Conservation (phyloP, 768 basidiomycete species). For the Rhodotorula babjevae region DNA sequence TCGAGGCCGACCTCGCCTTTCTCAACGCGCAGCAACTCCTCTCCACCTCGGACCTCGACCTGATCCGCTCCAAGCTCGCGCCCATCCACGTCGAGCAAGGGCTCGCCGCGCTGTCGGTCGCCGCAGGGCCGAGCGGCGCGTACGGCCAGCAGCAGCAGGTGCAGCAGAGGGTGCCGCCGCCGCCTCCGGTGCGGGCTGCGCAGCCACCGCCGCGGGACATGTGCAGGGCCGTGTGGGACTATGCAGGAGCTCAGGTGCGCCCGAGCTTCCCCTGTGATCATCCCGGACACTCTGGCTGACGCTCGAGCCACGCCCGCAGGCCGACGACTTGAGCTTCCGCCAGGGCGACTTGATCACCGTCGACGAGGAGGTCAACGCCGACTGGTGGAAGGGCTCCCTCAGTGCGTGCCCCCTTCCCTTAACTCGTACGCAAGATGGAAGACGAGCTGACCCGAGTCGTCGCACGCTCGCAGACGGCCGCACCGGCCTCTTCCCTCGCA, state of each 20-base stretch:
- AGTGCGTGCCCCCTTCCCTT: conserved; percentile 4
- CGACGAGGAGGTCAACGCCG: conserved; percentile 69
- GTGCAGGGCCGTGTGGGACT: conserved; percentile 23
- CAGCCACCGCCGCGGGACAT: neutral
- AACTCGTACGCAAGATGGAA: neutral
- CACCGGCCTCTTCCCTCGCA: conserved; percentile 72
- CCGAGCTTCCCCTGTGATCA: too few species aligned
- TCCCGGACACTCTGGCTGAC: too few species aligned
- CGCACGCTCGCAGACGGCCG: conserved; percentile 50
- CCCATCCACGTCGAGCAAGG: neutral
- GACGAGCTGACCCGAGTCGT: too few species aligned
- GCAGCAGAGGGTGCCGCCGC: conserved; percentile 10
- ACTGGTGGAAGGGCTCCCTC: conserved; percentile 73
- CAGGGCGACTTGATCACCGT: conserved; percentile 74
- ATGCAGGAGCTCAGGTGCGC: conserved; percentile 11
- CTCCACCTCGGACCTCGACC: conserved; percentile 53
- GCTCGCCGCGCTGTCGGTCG: neutral
- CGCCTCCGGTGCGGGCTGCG: neutral
- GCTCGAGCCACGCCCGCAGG: too few species aligned
- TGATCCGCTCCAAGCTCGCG: conserved; percentile 50
- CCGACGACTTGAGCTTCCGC: conserved; percentile 68
- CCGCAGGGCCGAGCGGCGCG: too few species aligned
- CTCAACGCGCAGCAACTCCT: conserved; percentile 58
- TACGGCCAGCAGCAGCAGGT: neutral
- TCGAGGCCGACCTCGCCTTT: conserved; percentile 59